Evolutionary conservation across 108 stramenopile genomes (phyloP), one percentile per base, ranked within the genome.

Genomic region (Seminavis robusta): DNA sequence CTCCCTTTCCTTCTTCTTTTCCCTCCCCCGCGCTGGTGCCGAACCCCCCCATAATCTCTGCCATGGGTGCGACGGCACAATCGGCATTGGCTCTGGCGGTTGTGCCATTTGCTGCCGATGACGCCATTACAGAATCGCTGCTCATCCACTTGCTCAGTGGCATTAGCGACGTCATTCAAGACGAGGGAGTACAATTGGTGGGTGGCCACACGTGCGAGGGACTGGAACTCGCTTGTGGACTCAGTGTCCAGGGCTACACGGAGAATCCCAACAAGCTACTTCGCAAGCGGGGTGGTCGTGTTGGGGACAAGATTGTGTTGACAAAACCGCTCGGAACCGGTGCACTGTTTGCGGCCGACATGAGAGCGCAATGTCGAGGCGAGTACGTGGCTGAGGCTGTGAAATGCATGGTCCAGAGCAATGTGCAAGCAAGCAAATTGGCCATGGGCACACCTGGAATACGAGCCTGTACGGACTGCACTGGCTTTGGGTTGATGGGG

Each of bases 191-290:
- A 49, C 37, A 62, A 3, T 59, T 86, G 9, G 71, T 77, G n/a
- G 84, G 84, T 13, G 84, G 84, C 19, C 84, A 86, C 66, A 82
- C 84, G 10, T 77, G 71, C 47, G 82, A 88, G 47, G 86, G 82
- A 6, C 29, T 59, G 16, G 86, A 84, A 33, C 54, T 79, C 1
- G 65, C 79, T 3, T 59, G 76, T 26, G 82, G 86, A 1, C 68
- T 84, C 37, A 39, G 70, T 21, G 65, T 81, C 8, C 79, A 40
- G 20, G 81, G 81, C n/a, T 56, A 47, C 39, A 62, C 54, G 9
- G 25, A n/a, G 17, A 24, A 36, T 27, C 19, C 33, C 1, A 25
- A 44, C 15, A 38, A 36, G 9, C 36, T 69, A 20, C 61, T 84
- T 28, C 16, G 38, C 28, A 80, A 84, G 59, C 56, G 67, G 9